Percentiles rank a stretch among this genome's conserved stretches.
These are phyloP conservation scores for Parmales sp. DNA, from an alignment of 108 stramenopile species.

Conservation along the genomic window DNA sequence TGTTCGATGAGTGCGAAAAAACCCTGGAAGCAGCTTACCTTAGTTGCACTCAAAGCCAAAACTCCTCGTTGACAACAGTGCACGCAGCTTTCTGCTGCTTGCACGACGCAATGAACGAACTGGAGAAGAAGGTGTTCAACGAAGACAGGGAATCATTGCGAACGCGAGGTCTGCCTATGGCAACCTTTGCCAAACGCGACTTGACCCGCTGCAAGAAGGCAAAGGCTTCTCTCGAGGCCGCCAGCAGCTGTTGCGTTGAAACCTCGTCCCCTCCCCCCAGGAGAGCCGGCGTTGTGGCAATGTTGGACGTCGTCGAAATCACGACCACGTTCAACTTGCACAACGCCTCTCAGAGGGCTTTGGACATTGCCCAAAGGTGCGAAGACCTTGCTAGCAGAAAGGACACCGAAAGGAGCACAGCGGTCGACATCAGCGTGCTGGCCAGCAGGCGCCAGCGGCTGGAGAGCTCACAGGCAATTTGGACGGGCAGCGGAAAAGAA, in stretches of 20 bases:
- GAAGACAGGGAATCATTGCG: constrained; percentile 2
- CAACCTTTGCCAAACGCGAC: background rate
- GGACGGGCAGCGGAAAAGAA: background rate
- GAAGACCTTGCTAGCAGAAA: background rate
- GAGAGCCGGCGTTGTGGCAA: background rate
- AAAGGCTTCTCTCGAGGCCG: background rate
- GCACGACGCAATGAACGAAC: background rate
- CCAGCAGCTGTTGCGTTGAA: background rate
- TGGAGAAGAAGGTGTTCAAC: constrained; percentile 4
- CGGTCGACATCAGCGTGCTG: background rate
- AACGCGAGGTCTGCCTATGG: background rate
- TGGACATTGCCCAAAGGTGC: background rate
- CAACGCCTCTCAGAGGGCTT: background rate
- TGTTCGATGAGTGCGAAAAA: background rate
- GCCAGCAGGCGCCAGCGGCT: background rate
- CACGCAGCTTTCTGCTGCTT: background rate
- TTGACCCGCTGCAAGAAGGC: background rate
- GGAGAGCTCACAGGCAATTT: background rate
- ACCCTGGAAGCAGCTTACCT: background rate
- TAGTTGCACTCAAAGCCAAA: no score
- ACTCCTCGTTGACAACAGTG: background rate
- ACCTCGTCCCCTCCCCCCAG: background rate
- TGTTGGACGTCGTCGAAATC: background rate
- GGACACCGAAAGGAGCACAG: background rate
- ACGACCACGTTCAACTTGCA: background rate